These are phyloP conservation scores for Fusarium incarnatum DNA, from an alignment of 2,329 filamentous ascomycete genomes.

Conservation along the genomic window DNA sequence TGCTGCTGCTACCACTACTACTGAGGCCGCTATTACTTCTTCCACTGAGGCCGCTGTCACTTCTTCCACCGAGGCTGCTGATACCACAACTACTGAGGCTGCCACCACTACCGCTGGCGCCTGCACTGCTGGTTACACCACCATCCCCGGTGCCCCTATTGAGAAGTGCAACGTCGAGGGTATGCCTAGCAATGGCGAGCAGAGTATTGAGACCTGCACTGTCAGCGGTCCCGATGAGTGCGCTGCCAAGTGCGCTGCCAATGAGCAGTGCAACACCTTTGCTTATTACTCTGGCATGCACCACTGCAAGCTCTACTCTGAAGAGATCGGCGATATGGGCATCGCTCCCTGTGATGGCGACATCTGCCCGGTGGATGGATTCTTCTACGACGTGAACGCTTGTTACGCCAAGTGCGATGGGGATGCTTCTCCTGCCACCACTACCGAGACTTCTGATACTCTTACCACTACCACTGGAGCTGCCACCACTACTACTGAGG, in stretches of 20 bases:
- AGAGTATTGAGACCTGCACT: neutral
- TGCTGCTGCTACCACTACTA: neutral
- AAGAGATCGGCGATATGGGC: neutral
- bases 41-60: neutral
- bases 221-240: neutral
- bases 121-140: slow-evolving; percentile 7
- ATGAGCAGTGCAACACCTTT: neutral
- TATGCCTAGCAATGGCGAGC: neutral
- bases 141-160: neutral
- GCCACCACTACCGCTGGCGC: neutral
- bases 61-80: neutral
- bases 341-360: neutral
- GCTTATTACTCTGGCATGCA: neutral
- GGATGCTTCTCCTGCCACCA: slow-evolving; percentile 7
- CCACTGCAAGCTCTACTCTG: neutral
- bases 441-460: neutral
- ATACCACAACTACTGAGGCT: neutral
- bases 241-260: neutral
- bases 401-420: slow-evolving; percentile 15
- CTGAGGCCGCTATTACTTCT: neutral
- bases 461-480: neutral
- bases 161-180: neutral
- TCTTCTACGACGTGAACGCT: neutral
- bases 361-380: neutral
- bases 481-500: neutral